These are phyloP conservation scores for Citrus sp. DNA, from an alignment of 345 rosid species.

Conservation along the genomic window DNA sequence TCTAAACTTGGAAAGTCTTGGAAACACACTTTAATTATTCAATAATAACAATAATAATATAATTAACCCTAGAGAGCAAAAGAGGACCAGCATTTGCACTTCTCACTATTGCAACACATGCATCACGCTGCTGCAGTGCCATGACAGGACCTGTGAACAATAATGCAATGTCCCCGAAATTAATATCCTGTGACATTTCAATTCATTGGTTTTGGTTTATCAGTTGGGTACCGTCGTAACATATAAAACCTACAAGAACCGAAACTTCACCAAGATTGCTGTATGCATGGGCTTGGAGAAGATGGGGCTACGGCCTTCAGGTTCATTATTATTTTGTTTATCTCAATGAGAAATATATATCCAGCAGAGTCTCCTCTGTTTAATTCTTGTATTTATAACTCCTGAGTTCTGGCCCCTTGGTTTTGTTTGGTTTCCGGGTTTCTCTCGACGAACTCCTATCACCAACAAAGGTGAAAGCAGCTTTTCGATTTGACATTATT, in stretches of 20 bases:
- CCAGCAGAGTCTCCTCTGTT: background rate
- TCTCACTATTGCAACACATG: background rate
- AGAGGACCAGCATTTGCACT: background rate
- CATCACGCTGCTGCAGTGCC: background rate
- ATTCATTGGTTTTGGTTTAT: background rate
- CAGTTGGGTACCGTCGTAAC: background rate
- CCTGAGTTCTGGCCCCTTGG: background rate
- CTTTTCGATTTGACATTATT: background rate
- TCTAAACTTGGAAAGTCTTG: constrained; percentile 15
- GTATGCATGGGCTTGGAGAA: background rate
- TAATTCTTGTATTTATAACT: background rate
- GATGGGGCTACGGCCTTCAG: background rate
- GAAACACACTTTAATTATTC: background rate
- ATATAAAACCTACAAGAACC: background rate
- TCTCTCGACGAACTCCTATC: background rate
- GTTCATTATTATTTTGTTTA: background rate
- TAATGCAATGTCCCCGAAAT: constrained; percentile 5
- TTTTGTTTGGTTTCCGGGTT: no score
- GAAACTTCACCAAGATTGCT: background rate
- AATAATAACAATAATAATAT: background rate
- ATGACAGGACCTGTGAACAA: constrained; percentile 3
- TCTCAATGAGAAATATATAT: background rate
- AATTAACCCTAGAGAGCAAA: background rate
- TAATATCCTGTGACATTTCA: background rate
- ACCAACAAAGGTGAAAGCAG: background rate